Conservation (phyloP, 2,329 filamentous ascomycete species). For the Dendrostoma leiphaemia region DNA sequence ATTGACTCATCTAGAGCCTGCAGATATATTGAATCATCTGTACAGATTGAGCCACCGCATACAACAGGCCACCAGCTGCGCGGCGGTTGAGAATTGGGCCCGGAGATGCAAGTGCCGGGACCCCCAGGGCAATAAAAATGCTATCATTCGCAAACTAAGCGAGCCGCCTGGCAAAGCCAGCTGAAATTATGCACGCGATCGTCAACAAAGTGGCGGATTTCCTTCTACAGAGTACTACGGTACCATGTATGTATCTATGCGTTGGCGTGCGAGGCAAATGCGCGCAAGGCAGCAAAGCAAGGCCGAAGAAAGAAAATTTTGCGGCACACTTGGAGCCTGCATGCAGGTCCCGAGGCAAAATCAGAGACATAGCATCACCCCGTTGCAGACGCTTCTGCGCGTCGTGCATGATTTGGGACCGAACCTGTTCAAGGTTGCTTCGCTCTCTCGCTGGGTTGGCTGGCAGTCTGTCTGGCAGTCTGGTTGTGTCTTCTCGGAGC, state of each 20-base stretch:
- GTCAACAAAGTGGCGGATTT: neutral
- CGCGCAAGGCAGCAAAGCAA: neutral
- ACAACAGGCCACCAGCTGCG: neutral
- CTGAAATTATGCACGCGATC: conserved; percentile 29
- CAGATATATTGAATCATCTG: neutral
- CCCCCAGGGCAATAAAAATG: conserved; percentile 5
- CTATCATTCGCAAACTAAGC: conserved; percentile 18
- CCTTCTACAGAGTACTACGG: too few relatives aligned
- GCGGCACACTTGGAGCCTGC: neutral
- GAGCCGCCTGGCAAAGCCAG: conserved; percentile 24
- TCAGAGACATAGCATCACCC: neutral
- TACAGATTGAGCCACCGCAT: neutral
- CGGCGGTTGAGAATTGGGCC: neutral
- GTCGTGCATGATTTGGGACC: neutral
- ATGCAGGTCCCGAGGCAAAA: neutral
- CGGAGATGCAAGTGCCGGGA: conserved; percentile 4
- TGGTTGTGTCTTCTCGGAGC: neutral
- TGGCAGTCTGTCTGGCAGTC: too few relatives aligned
- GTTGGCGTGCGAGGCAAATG: neutral
- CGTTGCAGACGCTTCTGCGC: neutral
- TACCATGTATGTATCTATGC: neutral
- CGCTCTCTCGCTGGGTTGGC: too few relatives aligned
- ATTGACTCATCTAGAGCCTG: neutral
- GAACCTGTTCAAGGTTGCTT: neutral
- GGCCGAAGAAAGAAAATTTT: neutral